phyloP scores from a whole-genome alignment of 129 eudicot genomes.

The Apium graveolens region DNA sequence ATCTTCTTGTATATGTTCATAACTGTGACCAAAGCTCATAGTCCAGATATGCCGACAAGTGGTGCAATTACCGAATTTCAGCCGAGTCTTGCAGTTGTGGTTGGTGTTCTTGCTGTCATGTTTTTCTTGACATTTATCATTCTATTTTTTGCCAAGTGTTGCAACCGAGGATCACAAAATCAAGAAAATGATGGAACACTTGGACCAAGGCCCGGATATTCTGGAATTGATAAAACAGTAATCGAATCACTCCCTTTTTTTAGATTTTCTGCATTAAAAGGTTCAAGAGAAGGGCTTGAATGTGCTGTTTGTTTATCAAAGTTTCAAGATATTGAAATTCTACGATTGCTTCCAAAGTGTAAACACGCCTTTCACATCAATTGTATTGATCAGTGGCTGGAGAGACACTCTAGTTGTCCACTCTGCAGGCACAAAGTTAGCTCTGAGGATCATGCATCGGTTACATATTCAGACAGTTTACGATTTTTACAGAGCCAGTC shows the following conservation, averaged over 20 bases:
- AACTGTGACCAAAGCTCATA: neutral
- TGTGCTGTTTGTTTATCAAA: constrained; percentile 67
- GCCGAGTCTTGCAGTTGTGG: constrained; percentile 4
- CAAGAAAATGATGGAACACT: constrained; percentile 27
- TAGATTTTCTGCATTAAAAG: constrained; percentile 54
- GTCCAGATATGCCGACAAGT: neutral
- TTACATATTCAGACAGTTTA: constrained; percentile 39
- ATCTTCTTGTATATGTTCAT: neutral
- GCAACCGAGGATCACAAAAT: constrained; percentile 12
- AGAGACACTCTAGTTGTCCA: constrained; percentile 73
- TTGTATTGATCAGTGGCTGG: constrained; percentile 82
- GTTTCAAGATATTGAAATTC: constrained; percentile 61
- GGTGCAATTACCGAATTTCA: neutral
- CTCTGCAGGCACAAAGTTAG: constrained; percentile 65
- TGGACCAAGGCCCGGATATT: constrained; percentile 30
- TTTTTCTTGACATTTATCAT: neutral
- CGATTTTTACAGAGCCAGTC: constrained; percentile 41
- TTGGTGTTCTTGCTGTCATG: neutral
- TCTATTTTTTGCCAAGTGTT: constrained; percentile 17
- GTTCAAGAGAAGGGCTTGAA: constrained; percentile 58
- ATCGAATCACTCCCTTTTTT: constrained; percentile 71
- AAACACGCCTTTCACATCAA: constrained; percentile 71
- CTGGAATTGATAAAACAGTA: constrained; percentile 59
- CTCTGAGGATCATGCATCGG: constrained; percentile 32
- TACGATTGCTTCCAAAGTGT: constrained; percentile 70